Percentiles rank a stretch among this genome's conserved stretches.
These are phyloP conservation scores for Jatropha multifida DNA, from an alignment of 441 rosid genomes.

Conservation along the genomic window DNA sequence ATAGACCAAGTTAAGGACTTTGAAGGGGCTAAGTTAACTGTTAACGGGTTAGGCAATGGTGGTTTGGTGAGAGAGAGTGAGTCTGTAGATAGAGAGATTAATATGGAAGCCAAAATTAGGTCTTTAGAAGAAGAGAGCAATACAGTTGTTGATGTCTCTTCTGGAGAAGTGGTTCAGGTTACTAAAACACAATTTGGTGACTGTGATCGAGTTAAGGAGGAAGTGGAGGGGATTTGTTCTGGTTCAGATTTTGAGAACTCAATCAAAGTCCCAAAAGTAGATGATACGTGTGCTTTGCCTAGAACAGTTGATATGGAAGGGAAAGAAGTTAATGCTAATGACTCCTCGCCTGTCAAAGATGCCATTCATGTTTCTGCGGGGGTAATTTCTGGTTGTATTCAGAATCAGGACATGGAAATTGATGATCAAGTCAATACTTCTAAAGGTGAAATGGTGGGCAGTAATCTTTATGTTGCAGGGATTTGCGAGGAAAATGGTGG, in stretches of 20 bases:
- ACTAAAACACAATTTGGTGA: slow-evolving; percentile 11
- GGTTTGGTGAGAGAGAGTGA: slow-evolving; percentile 23
- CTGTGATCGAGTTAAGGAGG: slow-evolving; percentile 20
- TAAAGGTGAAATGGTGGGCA: slow-evolving; percentile 5
- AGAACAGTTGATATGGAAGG: slow-evolving; percentile 2
- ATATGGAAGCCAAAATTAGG: slow-evolving; percentile 30
- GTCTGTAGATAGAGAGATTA: slow-evolving; percentile 28
- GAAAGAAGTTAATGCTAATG: slow-evolving; percentile 1
- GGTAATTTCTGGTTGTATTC: slow-evolving; percentile 17
- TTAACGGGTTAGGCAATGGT: slow-evolving; percentile 13
- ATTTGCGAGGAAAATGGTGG: slow-evolving; percentile 13
- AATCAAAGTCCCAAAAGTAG: slow-evolving; percentile 2
- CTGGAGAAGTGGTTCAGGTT: neutral
- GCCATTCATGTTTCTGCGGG: neutral
- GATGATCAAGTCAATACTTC: slow-evolving; percentile 17
- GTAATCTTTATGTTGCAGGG: slow-evolving; percentile 5
- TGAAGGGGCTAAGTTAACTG: slow-evolving; percentile 17
- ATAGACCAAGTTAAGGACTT: slow-evolving; percentile 23
- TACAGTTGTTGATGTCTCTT: neutral
- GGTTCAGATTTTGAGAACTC: slow-evolving; percentile 6
- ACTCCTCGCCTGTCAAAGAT: neutral
- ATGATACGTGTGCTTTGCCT: neutral
- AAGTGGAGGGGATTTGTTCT: neutral
- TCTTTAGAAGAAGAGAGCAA: slow-evolving; percentile 15
- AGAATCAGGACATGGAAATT: slow-evolving; percentile 26